These are phyloP conservation scores for Ogataea pilisensis DNA, from an alignment of 805 yeast genomes.

Conservation along the genomic window DNA sequence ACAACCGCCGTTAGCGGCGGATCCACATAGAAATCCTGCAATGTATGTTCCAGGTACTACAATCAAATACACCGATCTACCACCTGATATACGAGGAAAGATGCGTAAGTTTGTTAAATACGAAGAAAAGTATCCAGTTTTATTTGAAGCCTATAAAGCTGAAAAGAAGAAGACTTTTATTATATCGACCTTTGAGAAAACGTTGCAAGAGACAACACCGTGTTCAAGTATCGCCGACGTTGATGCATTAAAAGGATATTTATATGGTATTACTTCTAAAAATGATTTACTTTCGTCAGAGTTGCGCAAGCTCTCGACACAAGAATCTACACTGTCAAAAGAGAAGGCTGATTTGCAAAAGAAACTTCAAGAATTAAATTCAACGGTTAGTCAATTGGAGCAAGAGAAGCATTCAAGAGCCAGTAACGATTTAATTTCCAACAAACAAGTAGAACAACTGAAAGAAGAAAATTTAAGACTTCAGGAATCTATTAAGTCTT, in stretches of 20 bases:
- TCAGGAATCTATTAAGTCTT: neutral
- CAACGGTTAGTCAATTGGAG: constrained; percentile 2
- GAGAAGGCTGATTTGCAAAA: constrained; percentile 8
- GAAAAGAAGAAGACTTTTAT: constrained; percentile 68
- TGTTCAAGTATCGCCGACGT: constrained; percentile 70
- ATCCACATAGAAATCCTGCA: neutral
- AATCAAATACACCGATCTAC: constrained; percentile 38
- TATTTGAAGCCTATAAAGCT: constrained; percentile 77
- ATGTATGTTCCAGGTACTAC: constrained; percentile 27
- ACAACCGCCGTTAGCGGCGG: too few species aligned
- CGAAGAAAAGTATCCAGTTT: constrained; percentile 84
- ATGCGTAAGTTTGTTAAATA: constrained; percentile 76
- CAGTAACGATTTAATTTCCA: too few species aligned
- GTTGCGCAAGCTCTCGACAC: constrained; percentile 43
- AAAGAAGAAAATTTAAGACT: neutral
- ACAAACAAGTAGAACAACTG: neutral
- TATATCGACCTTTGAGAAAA: constrained; percentile 59
- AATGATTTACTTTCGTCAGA: constrained; percentile 61
- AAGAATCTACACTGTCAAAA: constrained; percentile 12
- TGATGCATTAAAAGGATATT: constrained; percentile 63
- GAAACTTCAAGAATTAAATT: constrained; percentile 11
- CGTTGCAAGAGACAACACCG: constrained; percentile 78
- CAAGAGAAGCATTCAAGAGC: neutral
- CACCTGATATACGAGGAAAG: constrained; percentile 56
- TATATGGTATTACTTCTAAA: constrained; percentile 58